A percentile compares a stretch with the other conserved stretches of the same genome.
Conservation (phyloP, 2,329 filamentous ascomycete genomes). For the Penicillium aurantiogriseum region DNA sequence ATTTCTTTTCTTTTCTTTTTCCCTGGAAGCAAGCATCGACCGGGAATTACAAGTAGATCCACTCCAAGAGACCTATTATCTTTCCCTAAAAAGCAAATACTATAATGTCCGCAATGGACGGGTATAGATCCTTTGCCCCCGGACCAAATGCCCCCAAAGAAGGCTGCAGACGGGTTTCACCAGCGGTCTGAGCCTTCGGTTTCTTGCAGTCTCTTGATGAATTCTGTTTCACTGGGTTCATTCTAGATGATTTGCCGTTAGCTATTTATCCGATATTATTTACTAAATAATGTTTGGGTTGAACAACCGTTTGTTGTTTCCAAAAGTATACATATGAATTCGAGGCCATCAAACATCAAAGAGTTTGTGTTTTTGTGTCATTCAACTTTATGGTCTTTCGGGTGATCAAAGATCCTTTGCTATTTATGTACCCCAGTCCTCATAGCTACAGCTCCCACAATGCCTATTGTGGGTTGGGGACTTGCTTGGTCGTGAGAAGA, state of each 20-base stretch:
- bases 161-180: constrained; percentile 20
- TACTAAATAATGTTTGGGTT: constrained; percentile 2
- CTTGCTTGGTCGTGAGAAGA: not conserved
- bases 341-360: not conserved
- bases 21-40: constrained; percentile 1
- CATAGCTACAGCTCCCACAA: not conserved
- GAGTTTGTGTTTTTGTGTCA: not conserved
- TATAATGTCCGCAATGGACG: not conserved
- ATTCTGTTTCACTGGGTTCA: constrained; percentile 6
- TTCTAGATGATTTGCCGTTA: constrained; percentile 3
- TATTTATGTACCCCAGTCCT: not conserved
- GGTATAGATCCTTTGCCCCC: constrained; percentile 15
- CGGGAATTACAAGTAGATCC: not conserved
- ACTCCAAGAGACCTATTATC: not conserved
- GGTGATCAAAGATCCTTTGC: not conserved
- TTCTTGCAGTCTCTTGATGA: constrained; percentile 21
- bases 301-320: not conserved
- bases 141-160: constrained; percentile 8
- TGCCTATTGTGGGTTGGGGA: constrained; percentile 3
- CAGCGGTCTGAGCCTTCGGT: constrained; percentile 25
- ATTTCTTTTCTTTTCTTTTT: not conserved
- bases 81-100: not conserved
- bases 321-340: not conserved
- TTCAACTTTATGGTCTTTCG: not conserved
- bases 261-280: not conserved